A percentile compares a stretch with the other conserved stretches of the same genome.
Conservation (phyloP, 148 eudicot genomes). For the Pouteria glomerata region DNA sequence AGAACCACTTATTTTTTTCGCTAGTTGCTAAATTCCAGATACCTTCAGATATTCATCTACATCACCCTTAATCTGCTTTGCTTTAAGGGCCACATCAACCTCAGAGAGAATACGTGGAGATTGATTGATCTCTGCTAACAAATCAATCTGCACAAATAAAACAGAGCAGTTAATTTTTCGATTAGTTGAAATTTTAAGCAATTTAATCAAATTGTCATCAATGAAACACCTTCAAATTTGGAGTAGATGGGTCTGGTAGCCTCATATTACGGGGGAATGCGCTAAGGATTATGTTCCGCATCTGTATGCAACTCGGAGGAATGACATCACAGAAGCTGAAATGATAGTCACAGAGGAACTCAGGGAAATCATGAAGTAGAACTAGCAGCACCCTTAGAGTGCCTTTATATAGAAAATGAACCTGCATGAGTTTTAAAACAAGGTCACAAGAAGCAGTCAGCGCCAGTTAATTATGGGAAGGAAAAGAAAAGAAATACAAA, state of each 20-base stretch:
- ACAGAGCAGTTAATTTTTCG: conserved; percentile 1
- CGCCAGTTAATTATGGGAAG: neutral
- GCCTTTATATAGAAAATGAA: conserved; percentile 87
- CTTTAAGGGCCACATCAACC: conserved; percentile 73
- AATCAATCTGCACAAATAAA: conserved; percentile 59
- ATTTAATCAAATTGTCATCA: conserved; percentile 4
- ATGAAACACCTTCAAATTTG: conserved; percentile 73
- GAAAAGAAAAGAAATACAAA: neutral
- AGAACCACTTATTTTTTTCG: neutral
- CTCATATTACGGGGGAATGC: conserved; percentile 99
- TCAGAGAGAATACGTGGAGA: conserved; percentile 88
- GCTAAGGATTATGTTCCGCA: conserved; percentile 94
- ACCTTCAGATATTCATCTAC: conserved; percentile 92
- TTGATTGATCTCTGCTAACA: conserved; percentile 72
- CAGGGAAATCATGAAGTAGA: conserved; percentile 93
- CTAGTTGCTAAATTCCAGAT: neutral
- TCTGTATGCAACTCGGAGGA: conserved; percentile 95
- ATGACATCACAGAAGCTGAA: conserved; percentile 97
- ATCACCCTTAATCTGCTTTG: conserved; percentile 80
- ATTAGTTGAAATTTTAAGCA: neutral
- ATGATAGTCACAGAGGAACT: conserved; percentile 92
- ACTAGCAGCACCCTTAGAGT: conserved; percentile 86
- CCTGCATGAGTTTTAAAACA: conserved; percentile 33
- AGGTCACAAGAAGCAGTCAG: neutral
- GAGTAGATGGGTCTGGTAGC: conserved; percentile 96